Evolutionary conservation across 2,329 filamentous ascomycete genomes (phyloP), one percentile per base, ranked within the genome.

Genomic region (Trichoderma breve): DNA sequence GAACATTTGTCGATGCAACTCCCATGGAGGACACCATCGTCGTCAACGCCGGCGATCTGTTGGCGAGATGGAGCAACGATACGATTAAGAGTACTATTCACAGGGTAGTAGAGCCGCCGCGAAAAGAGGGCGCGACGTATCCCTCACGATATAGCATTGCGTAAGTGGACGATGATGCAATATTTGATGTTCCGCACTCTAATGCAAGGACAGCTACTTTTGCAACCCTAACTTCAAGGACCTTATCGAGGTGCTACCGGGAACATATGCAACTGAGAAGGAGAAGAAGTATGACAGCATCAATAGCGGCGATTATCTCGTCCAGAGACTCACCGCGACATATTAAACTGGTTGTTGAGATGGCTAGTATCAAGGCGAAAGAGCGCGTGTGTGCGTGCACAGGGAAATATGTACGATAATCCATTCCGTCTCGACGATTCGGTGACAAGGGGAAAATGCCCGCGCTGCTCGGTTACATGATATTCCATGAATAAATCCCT

Each of bases 31-130:
- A 90, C 70, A 94, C 93, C 0, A 91, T 96, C 53, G 93, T 98
- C 12, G 88, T 97, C 74, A 98, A 98, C 78, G 94, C 94, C 0
- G 95, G 94, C 1, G 95, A 98, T 79, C 80, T 98, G 75, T 84
- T 98, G 64, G 91, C 93, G 1, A 86, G 94, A 67, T 97, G 94
- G 95, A 93, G 92, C 74, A 98, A 98, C 78, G 93, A 97, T 78
- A 92, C 89, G 5, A 97, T 98, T 83, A 94, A 92, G 83, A 95
- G 92, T 79, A 98, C 95, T 4, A 89, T 94, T 73, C 95, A 98
- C 81, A 90, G 94, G 12, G 95, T 98, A 1, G 93, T 98, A 6
- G 93, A 97, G 82, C 95, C 95, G 2, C 92, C 93, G 1, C 83
- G 85, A 18, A 86, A 85, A 4, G 84, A 83, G 3, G 83, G 82